Evolutionary conservation across 371 early-diverging fungal species (phyloP).

Genomic region (Mucor racemosus): DNA sequence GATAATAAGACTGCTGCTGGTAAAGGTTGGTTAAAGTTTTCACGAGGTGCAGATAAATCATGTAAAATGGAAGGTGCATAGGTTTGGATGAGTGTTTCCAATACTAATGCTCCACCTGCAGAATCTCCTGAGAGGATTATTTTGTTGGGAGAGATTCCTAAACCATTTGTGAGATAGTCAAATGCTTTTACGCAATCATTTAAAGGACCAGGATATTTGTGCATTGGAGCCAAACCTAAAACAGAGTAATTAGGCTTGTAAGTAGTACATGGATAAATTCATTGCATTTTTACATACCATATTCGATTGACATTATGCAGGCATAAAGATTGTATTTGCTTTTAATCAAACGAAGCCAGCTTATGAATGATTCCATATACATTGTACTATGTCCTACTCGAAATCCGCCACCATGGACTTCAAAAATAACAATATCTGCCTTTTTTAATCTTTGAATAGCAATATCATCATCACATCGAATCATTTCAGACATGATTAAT

Average conservation of each 20-base stretch:
- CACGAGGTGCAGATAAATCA: slow-evolving; percentile 25
- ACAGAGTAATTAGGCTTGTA: too few species aligned
- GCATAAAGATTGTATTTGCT: slow-evolving; percentile 54
- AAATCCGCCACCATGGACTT: slow-evolving; percentile 50
- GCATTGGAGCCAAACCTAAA: slow-evolving; percentile 43
- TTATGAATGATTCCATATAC: slow-evolving; percentile 46
- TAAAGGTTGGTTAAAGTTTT: slow-evolving; percentile 30
- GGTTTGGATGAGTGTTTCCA: slow-evolving; percentile 37
- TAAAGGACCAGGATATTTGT: slow-evolving; percentile 52
- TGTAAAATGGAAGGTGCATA: slow-evolving; percentile 33
- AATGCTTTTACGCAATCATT: slow-evolving; percentile 53
- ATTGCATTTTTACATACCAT: slow-evolving; percentile 32
- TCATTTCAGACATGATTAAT: slow-evolving; percentile 29
- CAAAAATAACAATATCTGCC: slow-evolving; percentile 47
- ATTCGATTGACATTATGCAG: slow-evolving; percentile 58
- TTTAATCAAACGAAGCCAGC: slow-evolving; percentile 56
- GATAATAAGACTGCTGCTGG: slow-evolving; percentile 40
- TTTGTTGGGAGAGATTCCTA: slow-evolving; percentile 40
- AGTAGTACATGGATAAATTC: background rate
- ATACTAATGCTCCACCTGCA: slow-evolving; percentile 38
- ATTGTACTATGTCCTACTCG: slow-evolving; percentile 43
- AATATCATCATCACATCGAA: slow-evolving; percentile 23
- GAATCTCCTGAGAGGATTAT: slow-evolving; percentile 44
- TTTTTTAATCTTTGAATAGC: slow-evolving; percentile 24
- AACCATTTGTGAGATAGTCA: slow-evolving; percentile 43